Evolutionary conservation across 2,329 filamentous ascomycete species (phyloP).

Genomic region (Nakataea oryzae): DNA sequence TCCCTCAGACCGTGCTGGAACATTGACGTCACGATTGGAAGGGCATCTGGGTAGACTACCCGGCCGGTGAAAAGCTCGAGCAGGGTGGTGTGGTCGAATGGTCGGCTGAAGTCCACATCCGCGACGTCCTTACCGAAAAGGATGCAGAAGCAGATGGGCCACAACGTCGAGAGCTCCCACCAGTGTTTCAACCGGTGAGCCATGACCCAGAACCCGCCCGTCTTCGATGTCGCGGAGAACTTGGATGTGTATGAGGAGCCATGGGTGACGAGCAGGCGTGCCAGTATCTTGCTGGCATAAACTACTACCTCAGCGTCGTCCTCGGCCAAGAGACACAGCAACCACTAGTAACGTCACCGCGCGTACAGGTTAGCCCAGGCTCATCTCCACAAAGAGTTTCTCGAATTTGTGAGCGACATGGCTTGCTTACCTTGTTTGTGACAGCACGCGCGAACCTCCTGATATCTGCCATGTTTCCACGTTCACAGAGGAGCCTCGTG

Average conservation of each 20-base stretch:
- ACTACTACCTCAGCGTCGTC: conserved; percentile 75
- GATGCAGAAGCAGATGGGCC: conserved; percentile 82
- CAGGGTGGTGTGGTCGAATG: conserved; percentile 66
- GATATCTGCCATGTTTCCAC: conserved; percentile 56
- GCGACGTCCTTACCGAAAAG: conserved; percentile 77
- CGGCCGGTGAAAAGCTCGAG: conserved; percentile 62
- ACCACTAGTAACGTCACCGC: conserved; percentile 61
- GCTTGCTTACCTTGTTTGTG: conserved; percentile 68
- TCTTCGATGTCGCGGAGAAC: conserved; percentile 57
- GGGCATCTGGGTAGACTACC: conserved; percentile 65
- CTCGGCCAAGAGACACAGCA: conserved; percentile 82
- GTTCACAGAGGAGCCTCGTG: conserved; percentile 65
- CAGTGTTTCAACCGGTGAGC: conserved; percentile 71
- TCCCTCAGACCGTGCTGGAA: conserved; percentile 74
- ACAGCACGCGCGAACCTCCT: conserved; percentile 88
- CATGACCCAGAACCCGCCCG: conserved; percentile 81
- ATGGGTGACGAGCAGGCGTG: conserved; percentile 72
- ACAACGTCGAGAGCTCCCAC: conserved; percentile 79
- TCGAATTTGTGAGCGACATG: conserved; percentile 60
- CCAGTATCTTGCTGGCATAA: conserved; percentile 71
- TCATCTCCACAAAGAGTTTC: conserved; percentile 71
- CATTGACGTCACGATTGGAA: conserved; percentile 77
- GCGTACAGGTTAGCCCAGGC: background rate
- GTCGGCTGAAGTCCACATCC: conserved; percentile 59
- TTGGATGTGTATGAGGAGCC: conserved; percentile 74